A percentile compares a stretch with the other conserved stretches of the same genome.
phyloP scores from a whole-genome alignment of 805 yeast genomes.

The Candida sithepensis region DNA sequence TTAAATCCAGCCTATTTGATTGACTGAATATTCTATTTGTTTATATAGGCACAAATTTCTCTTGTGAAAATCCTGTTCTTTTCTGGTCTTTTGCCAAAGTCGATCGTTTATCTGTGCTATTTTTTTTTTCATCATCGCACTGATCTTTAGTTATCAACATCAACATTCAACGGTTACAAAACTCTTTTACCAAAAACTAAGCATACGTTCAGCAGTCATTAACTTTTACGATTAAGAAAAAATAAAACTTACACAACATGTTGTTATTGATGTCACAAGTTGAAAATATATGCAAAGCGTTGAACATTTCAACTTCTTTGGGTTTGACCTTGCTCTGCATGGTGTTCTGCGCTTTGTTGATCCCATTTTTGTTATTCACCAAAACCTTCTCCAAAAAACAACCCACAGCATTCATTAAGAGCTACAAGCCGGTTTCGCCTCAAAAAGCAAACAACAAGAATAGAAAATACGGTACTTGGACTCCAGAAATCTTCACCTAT shows the following conservation, averaged over 20 bases:
- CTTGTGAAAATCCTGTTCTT: neutral
- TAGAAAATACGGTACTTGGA: conserved; percentile 50
- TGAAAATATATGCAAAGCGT: conserved; percentile 5
- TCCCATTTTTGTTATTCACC: conserved; percentile 4
- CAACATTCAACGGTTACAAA: too few relatives aligned
- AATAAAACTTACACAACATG: conserved; percentile 3
- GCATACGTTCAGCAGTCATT: too few relatives aligned
- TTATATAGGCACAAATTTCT: neutral
- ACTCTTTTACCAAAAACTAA: too few relatives aligned
- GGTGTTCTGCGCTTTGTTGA: conserved; percentile 4
- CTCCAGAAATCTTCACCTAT: conserved; percentile 45
- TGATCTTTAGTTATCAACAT: too few relatives aligned
- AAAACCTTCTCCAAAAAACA: conserved; percentile 2
- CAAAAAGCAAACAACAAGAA: conserved; percentile 40
- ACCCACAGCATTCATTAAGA: conserved; percentile 11
- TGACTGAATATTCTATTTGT: neutral
- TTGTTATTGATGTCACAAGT: conserved; percentile 6
- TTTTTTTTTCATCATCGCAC: too few relatives aligned
- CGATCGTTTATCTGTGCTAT: too few relatives aligned
- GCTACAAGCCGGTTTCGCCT: conserved; percentile 30
- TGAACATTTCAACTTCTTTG: conserved; percentile 8
- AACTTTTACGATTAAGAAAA: too few relatives aligned
- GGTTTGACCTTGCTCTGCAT: conserved; percentile 5
- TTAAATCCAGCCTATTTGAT: neutral
- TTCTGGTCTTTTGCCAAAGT: too few relatives aligned